Evolutionary conservation across 768 basidiomycete genomes (phyloP), one percentile per base, ranked within the genome.

Genomic region (Cystobasidium tubakii): DNA sequence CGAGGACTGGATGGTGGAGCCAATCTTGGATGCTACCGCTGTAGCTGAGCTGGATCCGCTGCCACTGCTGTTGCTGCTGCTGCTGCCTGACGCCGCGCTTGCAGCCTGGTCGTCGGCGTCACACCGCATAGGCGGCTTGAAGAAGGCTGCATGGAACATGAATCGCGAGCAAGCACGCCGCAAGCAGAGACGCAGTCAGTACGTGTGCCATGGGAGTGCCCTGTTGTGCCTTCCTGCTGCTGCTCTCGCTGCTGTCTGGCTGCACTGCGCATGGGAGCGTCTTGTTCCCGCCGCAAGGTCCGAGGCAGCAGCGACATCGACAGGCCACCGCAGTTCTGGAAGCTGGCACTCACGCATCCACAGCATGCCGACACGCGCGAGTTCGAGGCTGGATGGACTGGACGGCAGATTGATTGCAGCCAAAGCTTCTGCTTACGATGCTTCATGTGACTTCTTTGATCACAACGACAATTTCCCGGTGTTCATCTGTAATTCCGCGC

Each of bases 61-160:
- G 50, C 33, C 60, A 54, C 69, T 55, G 50, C 27, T 31, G 65
- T 23, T 66, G 23, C 21, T 36, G 65, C 66, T 46, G 44, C 66
- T 27, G 36, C 50, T 27, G 69, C 3, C 23, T 12, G 54, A 36
- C 29, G 27, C 3, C 29, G 43, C 39, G 21, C n/a, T n/a, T 60
- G 57, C 57, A 60, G 57, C 12, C 57, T 60, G 57, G 4, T 60
- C 57, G 4, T 27, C 57, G 6, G 33, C 69, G 23, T 71, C 69
- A 55, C 69, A 71, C 54, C 54, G 69, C 33, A 71, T 57, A n/a
- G 69, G 69, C 69, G 29, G 36, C 13, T 39, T 46, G 31, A 17
- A 15, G 31, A 71, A 62, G 33, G 69, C 69, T 71, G 69, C 17
- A n/a, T 27, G 63, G 33, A 9, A 33, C 6, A 65, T 33, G 54